Percentiles rank a stretch among this genome's conserved stretches.
phyloP scores from a whole-genome alignment of 148 eudicot species.

The Beta vulgaris region DNA sequence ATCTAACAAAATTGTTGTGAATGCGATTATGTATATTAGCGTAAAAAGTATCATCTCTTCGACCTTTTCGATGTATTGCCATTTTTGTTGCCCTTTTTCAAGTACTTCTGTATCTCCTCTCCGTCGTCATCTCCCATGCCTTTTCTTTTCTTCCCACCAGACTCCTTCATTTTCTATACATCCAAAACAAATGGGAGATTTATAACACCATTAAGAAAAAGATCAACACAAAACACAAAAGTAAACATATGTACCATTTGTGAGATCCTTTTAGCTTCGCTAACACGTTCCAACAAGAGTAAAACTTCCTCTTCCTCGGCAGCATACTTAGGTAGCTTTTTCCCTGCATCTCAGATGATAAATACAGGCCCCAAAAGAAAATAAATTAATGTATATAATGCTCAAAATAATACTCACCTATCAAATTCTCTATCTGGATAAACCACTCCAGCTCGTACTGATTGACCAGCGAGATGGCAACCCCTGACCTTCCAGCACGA shows the following conservation, averaged over 20 bases:
- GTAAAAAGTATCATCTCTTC: slow-evolving; percentile 26
- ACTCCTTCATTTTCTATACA: slow-evolving; percentile 65
- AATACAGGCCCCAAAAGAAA: neutral
- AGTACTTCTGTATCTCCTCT: slow-evolving; percentile 53
- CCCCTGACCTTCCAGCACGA: slow-evolving; percentile 91
- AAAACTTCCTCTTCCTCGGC: slow-evolving; percentile 76
- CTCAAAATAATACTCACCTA: slow-evolving; percentile 41
- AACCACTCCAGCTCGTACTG: slow-evolving; percentile 84
- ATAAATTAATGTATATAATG: neutral
- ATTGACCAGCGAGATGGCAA: slow-evolving; percentile 76
- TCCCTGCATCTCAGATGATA: slow-evolving; percentile 40
- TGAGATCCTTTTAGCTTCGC: slow-evolving; percentile 73
- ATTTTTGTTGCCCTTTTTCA: slow-evolving; percentile 33
- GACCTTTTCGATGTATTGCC: slow-evolving; percentile 41
- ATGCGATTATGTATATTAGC: neutral
- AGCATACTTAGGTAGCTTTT: slow-evolving; percentile 59
- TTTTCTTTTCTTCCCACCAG: slow-evolving; percentile 47
- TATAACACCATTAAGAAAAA: neutral
- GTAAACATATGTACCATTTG: slow-evolving; percentile 43
- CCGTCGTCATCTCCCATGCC: slow-evolving; percentile 53
- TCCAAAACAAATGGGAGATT: neutral
- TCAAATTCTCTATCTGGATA: slow-evolving; percentile 76
- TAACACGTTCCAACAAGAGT: slow-evolving; percentile 54
- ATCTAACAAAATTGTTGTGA: slow-evolving; percentile 12
- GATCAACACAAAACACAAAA: neutral